Evolutionary conservation across 768 basidiomycete genomes (phyloP).

Genomic region (Trametes cubensis): DNA sequence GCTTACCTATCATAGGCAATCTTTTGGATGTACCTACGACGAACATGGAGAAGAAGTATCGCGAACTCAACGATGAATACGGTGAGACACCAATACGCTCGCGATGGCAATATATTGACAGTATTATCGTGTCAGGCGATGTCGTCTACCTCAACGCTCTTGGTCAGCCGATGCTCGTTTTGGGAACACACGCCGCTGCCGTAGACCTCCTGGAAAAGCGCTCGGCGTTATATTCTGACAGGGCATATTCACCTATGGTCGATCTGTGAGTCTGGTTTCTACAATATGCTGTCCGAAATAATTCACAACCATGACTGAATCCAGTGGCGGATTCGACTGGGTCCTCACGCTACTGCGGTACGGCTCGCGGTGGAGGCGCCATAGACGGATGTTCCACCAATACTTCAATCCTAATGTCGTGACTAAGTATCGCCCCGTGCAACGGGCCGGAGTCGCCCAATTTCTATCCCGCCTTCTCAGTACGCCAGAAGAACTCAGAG

Average conservation of each 20-base stretch:
- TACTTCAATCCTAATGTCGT: background rate
- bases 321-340: constrained; percentile 11
- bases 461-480: constrained; percentile 5
- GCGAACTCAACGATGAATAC: constrained; percentile 11
- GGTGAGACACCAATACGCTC: background rate
- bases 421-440: background rate
- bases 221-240: constrained; percentile 25
- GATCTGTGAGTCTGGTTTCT: background rate
- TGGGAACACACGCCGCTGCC: constrained; percentile 17
- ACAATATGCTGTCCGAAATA: too few relatives aligned
- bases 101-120: background rate
- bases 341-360: constrained; percentile 5
- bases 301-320: background rate
- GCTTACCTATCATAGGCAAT: constrained; percentile 24
- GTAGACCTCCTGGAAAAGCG: constrained; percentile 29
- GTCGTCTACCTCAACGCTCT: constrained; percentile 20
- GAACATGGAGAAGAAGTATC: constrained; percentile 4
- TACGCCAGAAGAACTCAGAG: background rate
- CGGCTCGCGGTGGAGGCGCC: constrained; percentile 10
- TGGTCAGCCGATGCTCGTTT: constrained; percentile 16
- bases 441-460: background rate
- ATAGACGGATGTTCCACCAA: constrained; percentile 10
- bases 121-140: background rate
- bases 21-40: constrained; percentile 19
- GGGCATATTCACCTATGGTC: constrained; percentile 8